Evolutionary conservation across 176 grass and related monocot genomes (phyloP), one percentile per base, ranked within the genome.

Genomic region (Aegilops sharonensis): DNA sequence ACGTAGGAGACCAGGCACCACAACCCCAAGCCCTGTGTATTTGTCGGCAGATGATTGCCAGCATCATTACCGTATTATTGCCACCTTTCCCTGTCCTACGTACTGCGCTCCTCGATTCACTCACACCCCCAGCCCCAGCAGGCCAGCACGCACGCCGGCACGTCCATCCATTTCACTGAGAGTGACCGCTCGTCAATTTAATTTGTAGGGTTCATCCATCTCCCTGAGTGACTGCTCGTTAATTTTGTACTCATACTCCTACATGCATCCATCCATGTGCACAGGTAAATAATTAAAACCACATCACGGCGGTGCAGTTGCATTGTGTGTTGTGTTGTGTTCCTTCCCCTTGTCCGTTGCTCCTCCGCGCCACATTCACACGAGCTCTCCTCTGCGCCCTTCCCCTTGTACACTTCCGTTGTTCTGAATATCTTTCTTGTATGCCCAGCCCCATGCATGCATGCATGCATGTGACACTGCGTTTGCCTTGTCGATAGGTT

Each of bases 331-430:
- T 39, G 72, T 17, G 27, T 27, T 27, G 27, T 27, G 45, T 77
- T 77, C 47, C 17, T 70, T 70, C 11, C 78, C 63, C 17, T 72
- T 90, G 88, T 89, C 88, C 21, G 12, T 59, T 78, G 78, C 72
- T 62, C 2, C n/a, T 54, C 17, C 24, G 18, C 54, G 20, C 68
- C 42, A 67, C 68, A 24, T 75, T 80, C 15, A 76, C 20, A 62
- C 54, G 60, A 68, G 29, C 81, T 74, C 72, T 63, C 75, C 5
- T 48, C 80, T 34, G 43, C 68, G 14, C 1, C 76, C 35, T 88
- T 91, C 81, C 48, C 9, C 63, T 85, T 91, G 89, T 85, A 80
- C 50, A 63, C 68, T 80, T 87, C 37, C 35, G 7, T 21, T 7
- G 3, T 3, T 14, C 35, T 63, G 67, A 75, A 24, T 79, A 72